phyloP scores from a whole-genome alignment of 257 asterid genomes.

The Linderniella brevidens region DNA sequence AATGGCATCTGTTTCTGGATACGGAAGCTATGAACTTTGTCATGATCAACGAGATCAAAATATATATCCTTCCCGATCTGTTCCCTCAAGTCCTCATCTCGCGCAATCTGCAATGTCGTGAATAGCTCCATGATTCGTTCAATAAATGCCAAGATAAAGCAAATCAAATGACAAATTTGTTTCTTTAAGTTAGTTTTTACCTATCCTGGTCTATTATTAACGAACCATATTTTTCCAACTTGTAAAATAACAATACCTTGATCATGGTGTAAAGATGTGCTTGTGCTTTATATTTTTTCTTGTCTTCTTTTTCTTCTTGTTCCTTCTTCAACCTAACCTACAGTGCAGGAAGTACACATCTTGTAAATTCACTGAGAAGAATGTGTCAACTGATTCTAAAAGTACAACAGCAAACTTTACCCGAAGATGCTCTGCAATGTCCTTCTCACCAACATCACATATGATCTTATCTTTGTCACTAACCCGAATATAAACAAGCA shows the following conservation, averaged over 20 bases:
- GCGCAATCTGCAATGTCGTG: constrained; percentile 59
- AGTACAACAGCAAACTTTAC: constrained; percentile 16
- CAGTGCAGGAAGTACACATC: neutral
- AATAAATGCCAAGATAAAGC: no score
- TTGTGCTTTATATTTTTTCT: constrained; percentile 82
- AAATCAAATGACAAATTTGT: no score
- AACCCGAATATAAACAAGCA: constrained; percentile 55
- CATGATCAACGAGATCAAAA: constrained; percentile 97
- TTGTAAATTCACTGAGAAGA: neutral
- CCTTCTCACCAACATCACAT: constrained; percentile 56
- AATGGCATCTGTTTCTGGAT: constrained; percentile 82
- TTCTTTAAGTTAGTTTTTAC: no score
- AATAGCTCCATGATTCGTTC: constrained; percentile 8
- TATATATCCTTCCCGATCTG: constrained; percentile 86
- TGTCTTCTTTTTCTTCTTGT: constrained; percentile 95
- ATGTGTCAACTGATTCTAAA: constrained; percentile 5
- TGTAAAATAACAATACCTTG: constrained; percentile 39
- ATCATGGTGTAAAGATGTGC: constrained; percentile 89
- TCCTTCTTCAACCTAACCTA: constrained; percentile 93
- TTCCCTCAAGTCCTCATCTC: constrained; percentile 79
- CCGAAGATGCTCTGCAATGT: constrained; percentile 54
- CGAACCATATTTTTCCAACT: no score
- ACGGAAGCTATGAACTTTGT: constrained; percentile 81
- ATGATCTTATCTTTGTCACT: constrained; percentile 60
- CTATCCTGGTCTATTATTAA: no score